Base-by-base conservation (phyloP, 2,329 filamentous ascomycete species). In the Acephala macrosclerotiorum region DNA sequence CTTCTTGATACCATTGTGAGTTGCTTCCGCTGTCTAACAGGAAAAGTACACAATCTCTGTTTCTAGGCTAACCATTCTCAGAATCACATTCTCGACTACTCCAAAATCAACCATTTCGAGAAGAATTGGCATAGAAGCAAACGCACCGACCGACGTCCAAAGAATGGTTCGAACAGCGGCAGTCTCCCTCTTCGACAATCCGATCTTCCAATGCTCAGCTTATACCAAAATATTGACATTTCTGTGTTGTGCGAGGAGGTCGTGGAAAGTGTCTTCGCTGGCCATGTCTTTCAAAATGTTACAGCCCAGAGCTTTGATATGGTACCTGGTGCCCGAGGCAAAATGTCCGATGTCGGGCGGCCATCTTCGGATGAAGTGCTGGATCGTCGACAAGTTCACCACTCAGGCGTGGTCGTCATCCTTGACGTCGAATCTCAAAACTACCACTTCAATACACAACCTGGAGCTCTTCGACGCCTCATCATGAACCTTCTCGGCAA, bases 401-500 rank as follows among this genome's bases (percentile, higher is more conserved):
- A 66, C n/a, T 60, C 70, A 12, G 68, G 73, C 14, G 74, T 77
- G 12, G 63, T 67, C 35, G 73, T 77, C 3, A 71, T 76, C 35
- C 66, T 76, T 22, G 75, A 76, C 64, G 62, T 76, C 20, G 70
- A 73, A 53, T 47, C 66, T 7, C 65, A 75, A 42, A 69, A 75
- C 49, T 77, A 73, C 42, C 68, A 72, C 20, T 75, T 87, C 70
- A 79, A 81, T 1, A 84, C 84, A 3, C 84, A 89, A 51, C 84
- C 85, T 0, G 87, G 88, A 0, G 83, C 83, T 3, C 75, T 84
- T 42, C 78, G 82, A 58, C 67, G 75, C 26, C 66, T 89, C 29
- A 82, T 89, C 59, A 88, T 89, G 86, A 89, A 90, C 63, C 73
- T 90, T 0, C 83, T 89, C 35, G 87, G 87, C 3, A 90, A 90